phyloP scores from a whole-genome alignment of 345 rosid genomes.

The Raphanus sativus region DNA sequence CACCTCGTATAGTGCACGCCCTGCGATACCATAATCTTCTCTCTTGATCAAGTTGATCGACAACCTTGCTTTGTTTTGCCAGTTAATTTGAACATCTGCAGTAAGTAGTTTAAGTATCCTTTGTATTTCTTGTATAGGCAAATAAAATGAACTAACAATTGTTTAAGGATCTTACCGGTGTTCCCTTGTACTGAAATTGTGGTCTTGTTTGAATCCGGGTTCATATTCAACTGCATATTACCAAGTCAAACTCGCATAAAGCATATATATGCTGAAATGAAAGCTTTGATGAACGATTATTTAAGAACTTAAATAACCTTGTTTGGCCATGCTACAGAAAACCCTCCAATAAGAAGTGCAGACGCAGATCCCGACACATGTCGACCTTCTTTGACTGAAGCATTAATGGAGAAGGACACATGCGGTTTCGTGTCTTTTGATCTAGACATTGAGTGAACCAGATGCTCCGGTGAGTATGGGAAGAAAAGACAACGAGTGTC shows the following conservation, averaged over 20 bases:
- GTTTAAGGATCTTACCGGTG: slow-evolving; percentile 52
- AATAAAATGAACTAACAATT: not conserved
- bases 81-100: slow-evolving; percentile 70
- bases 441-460: slow-evolving; percentile 57
- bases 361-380: slow-evolving; percentile 76
- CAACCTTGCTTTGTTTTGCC: slow-evolving; percentile 51
- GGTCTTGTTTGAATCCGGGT: slow-evolving; percentile 62
- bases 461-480: slow-evolving; percentile 88
- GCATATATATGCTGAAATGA: slow-evolving; percentile 5
- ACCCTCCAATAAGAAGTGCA: slow-evolving; percentile 86
- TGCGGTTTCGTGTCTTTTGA: slow-evolving; percentile 56
- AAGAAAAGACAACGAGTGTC: slow-evolving; percentile 71
- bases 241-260: slow-evolving; percentile 20
- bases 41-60: slow-evolving; percentile 45
- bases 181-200: slow-evolving; percentile 67
- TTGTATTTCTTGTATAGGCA: not conserved
- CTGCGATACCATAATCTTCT: slow-evolving; percentile 66
- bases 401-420: slow-evolving; percentile 58
- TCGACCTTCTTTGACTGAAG: slow-evolving; percentile 53
- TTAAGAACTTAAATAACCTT: slow-evolving; percentile 50
- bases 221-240: slow-evolving; percentile 60
- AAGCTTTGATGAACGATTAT: slow-evolving; percentile 8
- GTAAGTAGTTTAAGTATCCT: not conserved
- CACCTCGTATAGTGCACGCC: slow-evolving; percentile 65
- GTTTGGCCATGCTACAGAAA: slow-evolving; percentile 63